Conservation (phyloP, 2,329 filamentous ascomycete species). For the Exutisphaerella laricina region DNA sequence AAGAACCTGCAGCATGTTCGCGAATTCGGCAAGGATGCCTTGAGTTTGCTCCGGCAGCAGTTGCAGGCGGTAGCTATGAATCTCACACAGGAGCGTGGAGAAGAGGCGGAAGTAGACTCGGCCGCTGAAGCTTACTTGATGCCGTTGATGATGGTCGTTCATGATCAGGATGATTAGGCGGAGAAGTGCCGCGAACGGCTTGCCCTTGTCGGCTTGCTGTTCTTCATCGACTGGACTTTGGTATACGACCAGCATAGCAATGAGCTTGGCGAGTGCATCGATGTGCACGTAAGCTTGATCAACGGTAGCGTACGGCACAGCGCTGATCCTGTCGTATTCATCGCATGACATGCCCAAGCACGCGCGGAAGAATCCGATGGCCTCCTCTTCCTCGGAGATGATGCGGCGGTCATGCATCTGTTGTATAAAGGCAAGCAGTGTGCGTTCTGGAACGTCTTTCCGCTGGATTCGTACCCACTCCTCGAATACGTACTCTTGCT, state of each 20-base stretch:
- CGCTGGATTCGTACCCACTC: slow-evolving; percentile 88
- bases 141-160: slow-evolving; percentile 76
- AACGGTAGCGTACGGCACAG: slow-evolving; percentile 54
- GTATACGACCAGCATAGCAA: slow-evolving; percentile 68
- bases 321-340: slow-evolving; percentile 67
- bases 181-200: slow-evolving; percentile 70
- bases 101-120: slow-evolving; percentile 88
- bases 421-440: slow-evolving; percentile 69
- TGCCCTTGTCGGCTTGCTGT: slow-evolving; percentile 58
- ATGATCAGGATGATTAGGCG: slow-evolving; percentile 74
- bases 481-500: slow-evolving; percentile 91
- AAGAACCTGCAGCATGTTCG: slow-evolving; percentile 64
- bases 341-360: slow-evolving; percentile 75
- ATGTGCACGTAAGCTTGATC: slow-evolving; percentile 59
- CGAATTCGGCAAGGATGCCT: slow-evolving; percentile 68
- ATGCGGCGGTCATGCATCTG: slow-evolving; percentile 73
- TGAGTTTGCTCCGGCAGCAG: slow-evolving; percentile 31
- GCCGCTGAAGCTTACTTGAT: slow-evolving; percentile 76
- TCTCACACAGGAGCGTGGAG: slow-evolving; percentile 73
- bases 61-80: slow-evolving; percentile 36
- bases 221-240: slow-evolving; percentile 58
- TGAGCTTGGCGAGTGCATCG: slow-evolving; percentile 77
- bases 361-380: slow-evolving; percentile 71
- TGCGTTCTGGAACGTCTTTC: slow-evolving; percentile 66
- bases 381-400: slow-evolving; percentile 68